These are phyloP conservation scores for Hermanozyma aechmeae DNA, from an alignment of 805 yeast genomes.

Conservation along the genomic window DNA sequence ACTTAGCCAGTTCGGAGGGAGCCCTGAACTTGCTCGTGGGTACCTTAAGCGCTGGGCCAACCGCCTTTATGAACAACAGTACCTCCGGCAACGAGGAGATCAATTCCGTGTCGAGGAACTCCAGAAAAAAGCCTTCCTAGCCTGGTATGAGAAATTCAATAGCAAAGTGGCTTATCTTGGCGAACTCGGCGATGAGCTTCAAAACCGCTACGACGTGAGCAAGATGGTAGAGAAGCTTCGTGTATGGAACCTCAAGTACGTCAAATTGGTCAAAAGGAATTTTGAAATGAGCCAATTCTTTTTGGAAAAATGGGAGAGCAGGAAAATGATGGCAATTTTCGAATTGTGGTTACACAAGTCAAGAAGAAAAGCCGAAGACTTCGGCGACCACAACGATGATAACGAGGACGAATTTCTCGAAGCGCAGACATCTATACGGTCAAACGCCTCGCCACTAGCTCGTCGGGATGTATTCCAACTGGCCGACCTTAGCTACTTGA, in stretches of 20 bases:
- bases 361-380: slow-evolving; percentile 5
- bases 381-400: slow-evolving; percentile 3
- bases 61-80: too few species aligned
- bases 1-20: too few species aligned
- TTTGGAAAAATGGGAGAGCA: slow-evolving; percentile 20
- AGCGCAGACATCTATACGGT: slow-evolving; percentile 13
- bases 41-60: too few species aligned
- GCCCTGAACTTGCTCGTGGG: too few species aligned
- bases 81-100: too few species aligned
- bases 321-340: slow-evolving; percentile 19
- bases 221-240: slow-evolving; percentile 17
- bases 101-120: too few species aligned
- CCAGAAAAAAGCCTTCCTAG: slow-evolving; percentile 17
- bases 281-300: slow-evolving; percentile 27
- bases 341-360: slow-evolving; percentile 29
- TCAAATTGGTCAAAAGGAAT: slow-evolving; percentile 22
- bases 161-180: slow-evolving; percentile 14
- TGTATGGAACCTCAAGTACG: slow-evolving; percentile 27
- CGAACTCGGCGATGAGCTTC: slow-evolving; percentile 21
- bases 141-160: slow-evolving; percentile 25
- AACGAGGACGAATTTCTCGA: slow-evolving; percentile 6
- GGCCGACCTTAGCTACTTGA: neutral
- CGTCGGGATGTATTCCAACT: slow-evolving; percentile 8
- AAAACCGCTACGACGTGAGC: slow-evolving; percentile 18
- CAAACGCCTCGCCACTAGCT: slow-evolving; percentile 26